phyloP scores from a whole-genome alignment of 495 filamentous ascomycete genomes.

The Amphirosellinia nigrospora region DNA sequence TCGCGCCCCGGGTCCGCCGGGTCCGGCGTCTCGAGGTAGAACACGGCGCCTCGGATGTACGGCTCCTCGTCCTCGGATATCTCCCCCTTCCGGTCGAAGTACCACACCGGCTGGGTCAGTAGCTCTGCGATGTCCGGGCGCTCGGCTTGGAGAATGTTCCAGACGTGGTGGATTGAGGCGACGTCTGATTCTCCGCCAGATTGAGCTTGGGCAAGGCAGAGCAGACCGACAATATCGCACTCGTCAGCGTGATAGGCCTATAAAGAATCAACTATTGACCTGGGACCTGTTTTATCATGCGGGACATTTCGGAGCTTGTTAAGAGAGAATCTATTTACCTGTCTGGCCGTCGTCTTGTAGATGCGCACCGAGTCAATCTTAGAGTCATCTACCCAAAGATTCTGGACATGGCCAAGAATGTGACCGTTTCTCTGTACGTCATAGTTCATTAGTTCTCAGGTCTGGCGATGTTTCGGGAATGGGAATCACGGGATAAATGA shows the following conservation, averaged over 20 bases:
- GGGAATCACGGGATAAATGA: not conserved
- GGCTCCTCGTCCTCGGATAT: conserved; percentile 73
- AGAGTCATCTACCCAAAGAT: conserved; percentile 80
- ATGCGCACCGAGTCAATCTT: conserved; percentile 85
- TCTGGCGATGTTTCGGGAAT: not conserved
- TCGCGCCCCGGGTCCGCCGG: conserved; percentile 37
- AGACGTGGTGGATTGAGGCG: conserved; percentile 79
- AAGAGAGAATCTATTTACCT: conserved; percentile 37
- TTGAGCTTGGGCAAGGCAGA: conserved; percentile 79
- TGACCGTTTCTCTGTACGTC: conserved; percentile 65
- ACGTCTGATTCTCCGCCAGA: conserved; percentile 88
- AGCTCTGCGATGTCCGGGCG: conserved; percentile 79
- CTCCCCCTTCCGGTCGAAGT: conserved; percentile 94
- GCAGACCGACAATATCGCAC: conserved; percentile 80
- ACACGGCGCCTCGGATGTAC: conserved; percentile 73
- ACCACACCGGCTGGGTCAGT: conserved; percentile 82
- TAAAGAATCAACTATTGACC: not conserved
- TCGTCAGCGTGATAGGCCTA: conserved; percentile 78
- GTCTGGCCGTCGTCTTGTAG: conserved; percentile 85
- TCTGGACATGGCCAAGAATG: conserved; percentile 89
- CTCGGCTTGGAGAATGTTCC: conserved; percentile 75
- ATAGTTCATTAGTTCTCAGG: conserved; percentile 6
- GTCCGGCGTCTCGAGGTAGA: conserved; percentile 69
- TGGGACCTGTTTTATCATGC: conserved; percentile 56
- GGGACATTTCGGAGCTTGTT: not conserved